A percentile compares a stretch with the other conserved stretches of the same genome.
These are phyloP conservation scores for Halophytophthora batemanensis DNA, from an alignment of 352 stramenopile species.

Conservation along the genomic window DNA sequence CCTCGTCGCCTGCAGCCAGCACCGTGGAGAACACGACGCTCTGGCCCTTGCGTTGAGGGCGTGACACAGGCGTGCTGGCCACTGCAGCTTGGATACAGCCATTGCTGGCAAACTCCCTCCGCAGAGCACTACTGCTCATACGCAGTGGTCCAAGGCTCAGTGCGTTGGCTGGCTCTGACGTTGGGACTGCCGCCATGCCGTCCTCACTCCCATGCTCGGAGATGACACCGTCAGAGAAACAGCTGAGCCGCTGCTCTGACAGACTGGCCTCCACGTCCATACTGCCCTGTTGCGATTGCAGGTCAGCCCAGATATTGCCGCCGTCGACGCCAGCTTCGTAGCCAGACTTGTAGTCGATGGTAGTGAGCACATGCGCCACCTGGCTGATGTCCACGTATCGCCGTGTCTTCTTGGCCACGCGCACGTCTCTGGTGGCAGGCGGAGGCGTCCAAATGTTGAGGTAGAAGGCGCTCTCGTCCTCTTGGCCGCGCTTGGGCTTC, in stretches of 20 bases:
- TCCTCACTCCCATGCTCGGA: constrained; percentile 41
- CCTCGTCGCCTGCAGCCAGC: constrained; percentile 40
- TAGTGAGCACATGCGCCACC: constrained; percentile 70
- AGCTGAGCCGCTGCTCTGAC: constrained; percentile 23
- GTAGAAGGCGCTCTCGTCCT: constrained; percentile 78
- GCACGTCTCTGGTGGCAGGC: constrained; percentile 13
- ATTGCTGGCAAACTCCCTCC: constrained; percentile 34
- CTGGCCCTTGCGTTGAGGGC: constrained; percentile 30
- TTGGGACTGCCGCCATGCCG: constrained; percentile 18
- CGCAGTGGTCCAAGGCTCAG: constrained; percentile 23
- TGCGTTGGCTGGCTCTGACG: constrained; percentile 1
- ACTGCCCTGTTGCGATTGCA: constrained; percentile 21
- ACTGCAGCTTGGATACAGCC: constrained; percentile 30
- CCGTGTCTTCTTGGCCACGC: constrained; percentile 17
- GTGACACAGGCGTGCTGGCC: constrained; percentile 44
- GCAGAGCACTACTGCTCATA: constrained; percentile 31
- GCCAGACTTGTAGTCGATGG: constrained; percentile 67
- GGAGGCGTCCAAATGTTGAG: constrained; percentile 69
- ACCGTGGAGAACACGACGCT: constrained; percentile 71
- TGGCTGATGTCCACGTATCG: constrained; percentile 79
- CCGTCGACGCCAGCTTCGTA: constrained; percentile 40
- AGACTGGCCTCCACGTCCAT: constrained; percentile 22
- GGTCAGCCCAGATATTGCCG: constrained; percentile 56
- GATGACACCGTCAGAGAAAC: constrained; percentile 29
- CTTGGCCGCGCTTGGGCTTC: constrained; percentile 33